Percentiles rank a stretch among this genome's conserved stretches.
These are phyloP conservation scores for Rhododendron griersonianum DNA, from an alignment of 148 eudicot species.

Conservation along the genomic window DNA sequence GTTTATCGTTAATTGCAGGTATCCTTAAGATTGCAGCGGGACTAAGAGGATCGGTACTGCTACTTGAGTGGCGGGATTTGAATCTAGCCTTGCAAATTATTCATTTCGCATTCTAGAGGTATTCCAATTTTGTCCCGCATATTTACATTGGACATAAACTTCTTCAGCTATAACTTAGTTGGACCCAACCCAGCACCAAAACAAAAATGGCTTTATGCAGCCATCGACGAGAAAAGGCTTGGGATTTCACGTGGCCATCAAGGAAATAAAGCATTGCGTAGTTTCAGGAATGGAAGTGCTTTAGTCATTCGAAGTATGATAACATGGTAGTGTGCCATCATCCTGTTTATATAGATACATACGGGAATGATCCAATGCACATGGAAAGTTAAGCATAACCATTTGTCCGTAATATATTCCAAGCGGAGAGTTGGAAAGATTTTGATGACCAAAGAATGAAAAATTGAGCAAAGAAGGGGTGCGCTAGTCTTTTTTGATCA, in stretches of 20 bases:
- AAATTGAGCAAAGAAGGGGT: neutral
- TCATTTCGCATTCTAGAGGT: constrained; percentile 88
- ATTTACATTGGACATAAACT: neutral
- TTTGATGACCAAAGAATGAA: neutral
- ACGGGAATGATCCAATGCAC: neutral
- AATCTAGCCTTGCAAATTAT: constrained; percentile 90
- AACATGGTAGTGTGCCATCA: neutral
- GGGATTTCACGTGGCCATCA: neutral
- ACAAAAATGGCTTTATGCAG: neutral
- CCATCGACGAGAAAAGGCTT: neutral
- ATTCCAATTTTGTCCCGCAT: constrained; percentile 7
- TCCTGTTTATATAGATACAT: neutral
- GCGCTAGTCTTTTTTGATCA: neutral
- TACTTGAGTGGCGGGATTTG: constrained; percentile 87
- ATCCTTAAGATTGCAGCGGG: constrained; percentile 94
- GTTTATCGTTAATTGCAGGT: constrained; percentile 28
- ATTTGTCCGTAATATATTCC: neutral
- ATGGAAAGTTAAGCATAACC: neutral
- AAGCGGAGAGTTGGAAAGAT: neutral
- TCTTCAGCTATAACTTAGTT: neutral
- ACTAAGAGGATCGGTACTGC: constrained; percentile 94
- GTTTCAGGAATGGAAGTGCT: neutral
- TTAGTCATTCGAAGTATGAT: neutral
- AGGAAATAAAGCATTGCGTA: neutral
- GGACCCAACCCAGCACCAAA: neutral